These are phyloP conservation scores for Entomortierella chlamydospora DNA, from an alignment of 192 early-diverging fungal species.

Conservation along the genomic window DNA sequence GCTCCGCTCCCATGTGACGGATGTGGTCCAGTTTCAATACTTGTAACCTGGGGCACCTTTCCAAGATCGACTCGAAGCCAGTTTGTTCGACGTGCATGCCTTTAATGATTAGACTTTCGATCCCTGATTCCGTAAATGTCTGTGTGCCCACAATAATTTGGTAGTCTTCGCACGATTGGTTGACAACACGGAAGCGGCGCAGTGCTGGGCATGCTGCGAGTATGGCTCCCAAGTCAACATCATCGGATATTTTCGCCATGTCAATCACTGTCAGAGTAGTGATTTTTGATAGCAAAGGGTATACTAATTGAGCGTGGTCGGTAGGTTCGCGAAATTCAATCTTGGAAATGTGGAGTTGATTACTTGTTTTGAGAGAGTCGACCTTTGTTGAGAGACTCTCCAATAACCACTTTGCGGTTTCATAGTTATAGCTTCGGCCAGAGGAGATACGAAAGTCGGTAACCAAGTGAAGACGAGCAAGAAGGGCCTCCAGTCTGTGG, in stretches of 20 bases:
- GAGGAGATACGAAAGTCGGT: not conserved
- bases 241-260: not conserved
- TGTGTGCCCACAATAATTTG: not conserved
- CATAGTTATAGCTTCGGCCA: not conserved
- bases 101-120: not conserved
- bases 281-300: not conserved
- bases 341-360: not conserved
- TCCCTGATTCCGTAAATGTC: not conserved
- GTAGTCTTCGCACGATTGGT: not conserved
- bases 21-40: not conserved
- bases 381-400: not conserved
- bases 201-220: not conserved
- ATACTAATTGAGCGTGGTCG: not conserved
- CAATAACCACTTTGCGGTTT: not conserved
- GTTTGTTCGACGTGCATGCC: not conserved
- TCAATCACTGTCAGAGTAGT: not conserved
- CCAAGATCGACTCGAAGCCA: not conserved
- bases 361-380: not conserved
- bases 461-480: not conserved
- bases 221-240: not conserved
- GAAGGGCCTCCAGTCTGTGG: not conserved
- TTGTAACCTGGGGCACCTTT: not conserved
- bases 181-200: not conserved
- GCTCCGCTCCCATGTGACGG: not conserved
- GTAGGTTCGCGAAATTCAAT: not conserved